phyloP scores from a whole-genome alignment of 768 basidiomycete species.

The Leucosporidium yakuticum region DNA sequence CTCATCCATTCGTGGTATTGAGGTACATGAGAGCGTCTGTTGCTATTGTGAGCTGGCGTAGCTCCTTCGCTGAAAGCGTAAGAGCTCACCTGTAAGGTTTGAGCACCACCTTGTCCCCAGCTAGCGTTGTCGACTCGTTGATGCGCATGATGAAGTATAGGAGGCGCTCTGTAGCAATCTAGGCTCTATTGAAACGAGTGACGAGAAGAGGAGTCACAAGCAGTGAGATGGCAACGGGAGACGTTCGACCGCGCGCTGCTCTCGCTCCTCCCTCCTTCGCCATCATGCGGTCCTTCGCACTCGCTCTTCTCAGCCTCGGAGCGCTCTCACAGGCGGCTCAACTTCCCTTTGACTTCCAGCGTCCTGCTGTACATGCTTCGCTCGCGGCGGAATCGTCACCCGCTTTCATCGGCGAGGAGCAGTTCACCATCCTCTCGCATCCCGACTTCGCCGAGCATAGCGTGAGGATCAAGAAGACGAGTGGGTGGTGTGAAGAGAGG shows the following conservation, averaged over 20 bases:
- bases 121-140: constrained; percentile 61
- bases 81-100: constrained; percentile 64
- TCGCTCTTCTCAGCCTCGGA: no score
- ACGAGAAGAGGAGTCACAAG: no score
- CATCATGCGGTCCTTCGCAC: no score
- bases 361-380: neutral
- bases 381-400: neutral
- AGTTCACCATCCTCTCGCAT: constrained; percentile 8
- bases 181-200: no score
- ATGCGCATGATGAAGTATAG: constrained; percentile 52
- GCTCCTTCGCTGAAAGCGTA: neutral
- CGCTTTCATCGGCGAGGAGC: neutral
- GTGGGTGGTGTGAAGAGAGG: constrained; percentile 1
- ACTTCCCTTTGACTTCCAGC: neutral
- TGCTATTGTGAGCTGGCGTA: neutral
- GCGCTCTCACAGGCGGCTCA: neutral
- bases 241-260: no score
- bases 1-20: constrained; percentile 88
- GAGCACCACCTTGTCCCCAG: constrained; percentile 63
- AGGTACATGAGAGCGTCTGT: constrained; percentile 51
- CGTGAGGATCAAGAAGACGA: constrained; percentile 10
- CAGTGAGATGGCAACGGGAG: no score
- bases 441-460: constrained; percentile 1
- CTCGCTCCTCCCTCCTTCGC: no score
- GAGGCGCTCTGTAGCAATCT: no score